Percentiles rank a stretch among this genome's conserved stretches.
These are phyloP conservation scores for Malassezia vespertilionis DNA, from an alignment of 1,284 basidiomycete species.

Conservation along the genomic window DNA sequence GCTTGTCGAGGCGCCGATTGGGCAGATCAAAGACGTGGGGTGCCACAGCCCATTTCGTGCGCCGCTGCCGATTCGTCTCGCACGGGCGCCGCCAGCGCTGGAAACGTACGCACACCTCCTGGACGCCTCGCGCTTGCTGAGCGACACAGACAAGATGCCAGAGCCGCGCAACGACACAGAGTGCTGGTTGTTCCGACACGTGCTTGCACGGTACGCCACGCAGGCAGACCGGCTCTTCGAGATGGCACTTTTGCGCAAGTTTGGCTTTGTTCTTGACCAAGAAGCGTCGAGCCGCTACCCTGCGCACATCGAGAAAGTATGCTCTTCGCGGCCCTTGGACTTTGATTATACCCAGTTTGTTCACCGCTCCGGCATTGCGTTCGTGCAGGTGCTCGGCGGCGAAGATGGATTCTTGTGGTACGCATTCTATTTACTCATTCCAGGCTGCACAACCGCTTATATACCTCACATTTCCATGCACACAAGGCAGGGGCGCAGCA, in stretches of 20 bases:
- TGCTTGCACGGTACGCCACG: slow-evolving; percentile 13
- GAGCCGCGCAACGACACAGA: slow-evolving; percentile 6
- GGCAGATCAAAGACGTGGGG: slow-evolving; percentile 43
- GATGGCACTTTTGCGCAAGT: slow-evolving; percentile 34
- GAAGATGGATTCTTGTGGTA: slow-evolving; percentile 40
- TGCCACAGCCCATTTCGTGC: slow-evolving; percentile 44
- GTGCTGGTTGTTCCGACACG: slow-evolving; percentile 13
- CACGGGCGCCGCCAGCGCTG: slow-evolving; percentile 34
- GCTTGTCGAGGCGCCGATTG: slow-evolving; percentile 61
- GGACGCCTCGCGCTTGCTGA: slow-evolving; percentile 21
- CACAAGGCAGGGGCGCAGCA: not conserved
- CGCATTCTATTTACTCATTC: not conserved
- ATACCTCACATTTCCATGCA: slow-evolving; percentile 24
- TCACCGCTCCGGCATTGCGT: slow-evolving; percentile 39
- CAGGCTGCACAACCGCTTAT: slow-evolving; percentile 36
- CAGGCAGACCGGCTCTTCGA: slow-evolving; percentile 37
- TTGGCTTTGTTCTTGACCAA: slow-evolving; percentile 45
- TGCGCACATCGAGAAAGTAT: slow-evolving; percentile 29
- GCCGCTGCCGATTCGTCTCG: slow-evolving; percentile 36
- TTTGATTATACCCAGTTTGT: slow-evolving; percentile 45
- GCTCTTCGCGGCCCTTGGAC: slow-evolving; percentile 37
- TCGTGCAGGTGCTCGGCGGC: slow-evolving; percentile 42
- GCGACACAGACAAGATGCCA: slow-evolving; percentile 19
- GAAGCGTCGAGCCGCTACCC: slow-evolving; percentile 35
- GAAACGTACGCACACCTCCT: slow-evolving; percentile 23